Conservation (phyloP, 2,329 filamentous ascomycete species). For the Sarocladium kiliense region DNA sequence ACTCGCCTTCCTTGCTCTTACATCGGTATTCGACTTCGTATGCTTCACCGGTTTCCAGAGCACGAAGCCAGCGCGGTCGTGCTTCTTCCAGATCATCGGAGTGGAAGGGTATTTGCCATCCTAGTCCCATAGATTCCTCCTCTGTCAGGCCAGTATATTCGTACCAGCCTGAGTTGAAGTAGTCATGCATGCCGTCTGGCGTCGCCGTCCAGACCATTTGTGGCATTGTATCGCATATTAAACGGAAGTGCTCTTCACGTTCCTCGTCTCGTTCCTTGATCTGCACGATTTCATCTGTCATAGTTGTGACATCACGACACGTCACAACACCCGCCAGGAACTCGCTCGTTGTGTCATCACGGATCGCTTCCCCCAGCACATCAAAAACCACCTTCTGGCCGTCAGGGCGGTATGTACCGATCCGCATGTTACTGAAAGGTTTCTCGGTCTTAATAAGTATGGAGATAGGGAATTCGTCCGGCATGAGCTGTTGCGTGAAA, state of each 20-base stretch:
- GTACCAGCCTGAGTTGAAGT: slow-evolving; percentile 75
- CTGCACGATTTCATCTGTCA: slow-evolving; percentile 62
- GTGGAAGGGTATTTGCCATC: slow-evolving; percentile 63
- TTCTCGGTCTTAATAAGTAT: slow-evolving; percentile 56
- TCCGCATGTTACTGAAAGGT: slow-evolving; percentile 51
- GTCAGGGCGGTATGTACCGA: slow-evolving; percentile 57
- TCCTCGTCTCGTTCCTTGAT: slow-evolving; percentile 68
- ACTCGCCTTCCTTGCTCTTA: slow-evolving; percentile 60
- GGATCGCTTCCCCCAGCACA: slow-evolving; percentile 60
- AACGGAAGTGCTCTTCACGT: slow-evolving; percentile 67
- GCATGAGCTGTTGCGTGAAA: slow-evolving; percentile 52
- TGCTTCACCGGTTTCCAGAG: slow-evolving; percentile 60
- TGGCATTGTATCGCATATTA: slow-evolving; percentile 70
- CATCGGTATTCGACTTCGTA: slow-evolving; percentile 70
- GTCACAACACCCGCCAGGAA: slow-evolving; percentile 69
- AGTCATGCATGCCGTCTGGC: slow-evolving; percentile 62
- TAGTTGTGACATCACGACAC: slow-evolving; percentile 66
- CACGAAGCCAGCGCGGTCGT: slow-evolving; percentile 53
- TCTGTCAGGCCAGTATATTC: slow-evolving; percentile 66
- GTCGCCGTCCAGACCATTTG: slow-evolving; percentile 71
- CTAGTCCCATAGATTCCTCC: slow-evolving; percentile 56
- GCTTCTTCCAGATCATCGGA: slow-evolving; percentile 61
- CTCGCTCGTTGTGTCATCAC: slow-evolving; percentile 62
- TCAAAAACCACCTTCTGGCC: slow-evolving; percentile 56
- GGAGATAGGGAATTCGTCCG: slow-evolving; percentile 62